A percentile compares a stretch with the other conserved stretches of the same genome.
Evolutionary conservation across 208 protist genomes (phyloP).

Genomic region (Porcisia deanei): DNA sequence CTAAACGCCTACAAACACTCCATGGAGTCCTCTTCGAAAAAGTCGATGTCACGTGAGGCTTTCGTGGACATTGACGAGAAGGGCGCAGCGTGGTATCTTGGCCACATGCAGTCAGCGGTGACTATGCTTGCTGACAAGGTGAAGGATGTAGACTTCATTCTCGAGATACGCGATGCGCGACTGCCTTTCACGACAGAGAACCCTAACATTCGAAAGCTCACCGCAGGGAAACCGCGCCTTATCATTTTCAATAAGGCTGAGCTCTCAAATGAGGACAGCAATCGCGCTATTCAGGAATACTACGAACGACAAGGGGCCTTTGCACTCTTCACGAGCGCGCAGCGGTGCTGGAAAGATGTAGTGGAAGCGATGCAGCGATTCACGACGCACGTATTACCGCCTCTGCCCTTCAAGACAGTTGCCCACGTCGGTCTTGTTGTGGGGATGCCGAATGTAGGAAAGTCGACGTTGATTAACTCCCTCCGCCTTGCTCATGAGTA

Average conservation of each 20-base stretch:
- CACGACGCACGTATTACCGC: conserved; percentile 68
- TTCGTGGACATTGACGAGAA: conserved; percentile 90
- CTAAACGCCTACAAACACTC: conserved; percentile 68
- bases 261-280: conserved; percentile 86
- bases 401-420: conserved; percentile 63
- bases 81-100: conserved; percentile 88
- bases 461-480: conserved; percentile 95
- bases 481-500: conserved; percentile 90
- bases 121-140: conserved; percentile 67
- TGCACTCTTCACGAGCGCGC: conserved; percentile 83
- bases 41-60: conserved; percentile 75
- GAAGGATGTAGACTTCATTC: conserved; percentile 86
- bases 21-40: conserved; percentile 63
- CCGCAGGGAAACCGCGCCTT: conserved; percentile 60
- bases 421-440: conserved; percentile 89
- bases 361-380: conserved; percentile 84
- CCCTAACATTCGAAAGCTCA: conserved; percentile 68
- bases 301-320: conserved; percentile 75
- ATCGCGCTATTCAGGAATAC: conserved; percentile 74
- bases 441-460: conserved; percentile 96
- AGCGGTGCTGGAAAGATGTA: conserved; percentile 74
- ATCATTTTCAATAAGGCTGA: conserved; percentile 94
- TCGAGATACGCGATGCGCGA: conserved; percentile 93
- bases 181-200: conserved; percentile 91
- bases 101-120: conserved; percentile 82